Base-by-base conservation (phyloP, 306 rosid species). In the Sphenostylis stenocarpa region DNA sequence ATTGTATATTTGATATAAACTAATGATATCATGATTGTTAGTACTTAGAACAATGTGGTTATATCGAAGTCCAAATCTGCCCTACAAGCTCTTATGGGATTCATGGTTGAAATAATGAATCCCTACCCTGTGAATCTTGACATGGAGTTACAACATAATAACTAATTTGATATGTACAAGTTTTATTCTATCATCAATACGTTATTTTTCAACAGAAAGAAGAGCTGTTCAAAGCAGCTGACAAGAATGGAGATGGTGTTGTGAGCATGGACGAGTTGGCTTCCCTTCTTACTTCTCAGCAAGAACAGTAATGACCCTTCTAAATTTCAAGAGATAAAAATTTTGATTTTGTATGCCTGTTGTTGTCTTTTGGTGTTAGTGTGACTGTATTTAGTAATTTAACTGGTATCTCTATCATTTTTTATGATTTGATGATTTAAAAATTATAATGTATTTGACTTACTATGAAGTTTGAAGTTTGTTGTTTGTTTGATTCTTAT, bases 211-310 rank as follows among this genome's bases (percentile, higher is more conserved):
- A 49, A 70, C 84, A 95, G 98, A 95, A 84, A 89, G 92, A 88
- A 88, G 98, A 92, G 84, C 79, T 95, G 76, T 95, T 95, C 85
- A 88, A 90, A 87, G 92, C 83, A 23, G 98, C 98, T 67, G 98
- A 95, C 89, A 80, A 83, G 88, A 92, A 95, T 76, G 87, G 85
- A 79, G 98, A 95, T 75, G 96, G 88, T 79, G 91, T 72, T 49
- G 98, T 95, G 71, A 84, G 92, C 90, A 80, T 90, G 87, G 98
- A 95, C 82, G 98, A 95, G 78, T 79, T 95, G 93, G 97, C 98
- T 76, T 82, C 80, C 48, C 96, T 92, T 72, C 96, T 95, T 84
- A 85, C 97, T 72, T 70, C 77, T 79, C 97, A 92, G 75, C 98
- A 95, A 83, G 97, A 92, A 88, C 87, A 85, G 98, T 95, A 95